These are phyloP conservation scores for Catunica adiposa DNA, from an alignment of 2,329 filamentous ascomycete genomes.

Conservation along the genomic window DNA sequence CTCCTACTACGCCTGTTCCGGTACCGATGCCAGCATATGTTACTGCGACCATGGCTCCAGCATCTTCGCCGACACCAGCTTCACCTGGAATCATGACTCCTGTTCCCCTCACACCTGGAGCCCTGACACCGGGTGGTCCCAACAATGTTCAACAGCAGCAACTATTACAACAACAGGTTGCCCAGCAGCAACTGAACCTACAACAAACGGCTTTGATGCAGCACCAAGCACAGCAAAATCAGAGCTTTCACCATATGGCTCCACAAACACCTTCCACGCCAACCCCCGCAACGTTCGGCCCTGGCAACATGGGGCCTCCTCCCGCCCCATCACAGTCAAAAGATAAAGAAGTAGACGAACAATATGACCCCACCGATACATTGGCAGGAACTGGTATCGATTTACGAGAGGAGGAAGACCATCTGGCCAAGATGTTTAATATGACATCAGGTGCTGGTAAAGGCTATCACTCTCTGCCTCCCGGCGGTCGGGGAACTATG, in stretches of 20 bases:
- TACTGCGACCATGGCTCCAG: conserved; percentile 16
- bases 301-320: conserved; percentile 38
- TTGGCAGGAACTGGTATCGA: conserved; percentile 75
- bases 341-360: conserved; percentile 45
- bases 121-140: not conserved
- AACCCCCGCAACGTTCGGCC: conserved; percentile 1
- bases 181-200: conserved; percentile 9
- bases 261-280: conserved; percentile 5
- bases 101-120: conserved; percentile 7
- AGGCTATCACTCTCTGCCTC: conserved; percentile 18
- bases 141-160: conserved; percentile 9
- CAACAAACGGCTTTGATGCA: conserved; percentile 8
- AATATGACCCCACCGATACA: conserved; percentile 68
- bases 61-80: conserved; percentile 10
- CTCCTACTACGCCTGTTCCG: conserved; percentile 6
- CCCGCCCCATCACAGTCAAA: conserved; percentile 22
- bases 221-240: conserved; percentile 8
- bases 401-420: conserved; percentile 71
- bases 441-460: not conserved
- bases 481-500: conserved; percentile 39
- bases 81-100: conserved; percentile 11
- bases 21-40: conserved; percentile 16
- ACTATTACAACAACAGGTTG: conserved; percentile 6
- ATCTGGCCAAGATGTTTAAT: conserved; percentile 41
- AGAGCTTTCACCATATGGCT: not conserved